Conservation (phyloP, 129 eudicot genomes). For the Deinandra increscens region DNA sequence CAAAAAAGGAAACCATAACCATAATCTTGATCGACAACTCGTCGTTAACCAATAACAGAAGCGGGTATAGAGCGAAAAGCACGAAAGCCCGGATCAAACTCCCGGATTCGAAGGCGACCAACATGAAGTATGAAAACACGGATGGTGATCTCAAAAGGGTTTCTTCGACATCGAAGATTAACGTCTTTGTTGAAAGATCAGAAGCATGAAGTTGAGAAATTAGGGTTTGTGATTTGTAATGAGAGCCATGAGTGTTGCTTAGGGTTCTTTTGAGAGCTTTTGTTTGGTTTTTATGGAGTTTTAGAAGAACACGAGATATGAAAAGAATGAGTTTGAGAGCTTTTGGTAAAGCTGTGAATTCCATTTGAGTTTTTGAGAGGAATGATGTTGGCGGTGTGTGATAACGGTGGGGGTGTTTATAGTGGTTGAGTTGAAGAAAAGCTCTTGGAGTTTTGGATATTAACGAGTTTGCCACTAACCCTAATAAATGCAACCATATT, state of each 20-base stretch:
- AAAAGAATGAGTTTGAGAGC: conserved; percentile 31
- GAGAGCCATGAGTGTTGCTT: conserved; percentile 32
- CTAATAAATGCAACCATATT: conserved; percentile 14
- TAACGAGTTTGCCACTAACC: conserved; percentile 24
- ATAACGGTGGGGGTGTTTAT: conserved; percentile 19
- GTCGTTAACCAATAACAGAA: conserved; percentile 29
- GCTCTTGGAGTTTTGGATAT: neutral
- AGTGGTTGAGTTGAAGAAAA: conserved; percentile 15
- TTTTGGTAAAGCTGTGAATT: conserved; percentile 33
- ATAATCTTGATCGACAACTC: conserved; percentile 38
- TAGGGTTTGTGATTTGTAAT: conserved; percentile 22
- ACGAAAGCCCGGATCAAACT: conserved; percentile 48
- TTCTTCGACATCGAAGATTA: conserved; percentile 42
- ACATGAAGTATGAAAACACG: conserved; percentile 60
- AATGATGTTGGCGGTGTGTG: conserved; percentile 17
- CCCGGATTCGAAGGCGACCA: conserved; percentile 68
- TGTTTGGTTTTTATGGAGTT: conserved; percentile 28
- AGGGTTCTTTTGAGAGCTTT: conserved; percentile 42
- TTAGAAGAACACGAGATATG: conserved; percentile 33
- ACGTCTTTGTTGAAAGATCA: conserved; percentile 26
- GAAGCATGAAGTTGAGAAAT: neutral
- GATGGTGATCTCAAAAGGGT: conserved; percentile 45
- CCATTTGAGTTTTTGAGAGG: conserved; percentile 21
- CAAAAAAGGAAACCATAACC: conserved; percentile 64
- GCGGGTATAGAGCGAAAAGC: conserved; percentile 41